Base-by-base conservation (phyloP, 2,329 filamentous ascomycete genomes). In the Exophiala alcalophila region DNA sequence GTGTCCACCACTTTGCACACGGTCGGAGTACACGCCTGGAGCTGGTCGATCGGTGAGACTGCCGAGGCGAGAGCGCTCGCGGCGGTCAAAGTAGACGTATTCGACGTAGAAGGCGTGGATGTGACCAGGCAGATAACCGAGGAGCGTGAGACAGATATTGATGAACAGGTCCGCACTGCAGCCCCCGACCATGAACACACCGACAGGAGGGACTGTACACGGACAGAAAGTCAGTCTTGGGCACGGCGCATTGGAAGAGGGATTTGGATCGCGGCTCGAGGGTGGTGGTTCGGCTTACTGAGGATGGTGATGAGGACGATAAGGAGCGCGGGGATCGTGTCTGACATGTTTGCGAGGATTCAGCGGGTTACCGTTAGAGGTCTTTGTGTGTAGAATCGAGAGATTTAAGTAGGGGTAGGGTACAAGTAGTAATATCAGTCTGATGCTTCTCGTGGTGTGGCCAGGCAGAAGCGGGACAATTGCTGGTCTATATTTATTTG, bases 181-280 rank as follows among this genome's bases (percentile, higher is more conserved):
- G 61, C 89, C 89, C 56, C 84, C 81, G 81, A 95, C 88, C 59
- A 95, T 84, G 78, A 94, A 91, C 64, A 95, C 89, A 72, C 89
- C 89, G 47, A 95, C 71, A 63, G 89, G 89, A 42, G 89, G 89
- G 54, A 94, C 51, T 54, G 33, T 9, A 29, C 7, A 9, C 7
- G 4, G 20, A 26, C 10, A 35, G 16, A 30, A n/a, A n/a, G n/a
- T n/a, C n/a, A n/a, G n/a, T n/a, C n/a, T n/a, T n/a, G n/a, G n/a
- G n/a, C n/a, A n/a, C n/a, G 20, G 18, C 11, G 10, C 11, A 23
- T 39, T 32, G 47, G 47, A 28, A 28, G 9, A 23, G 18, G 11
- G n/a, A 19, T 20, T 18, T 14, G 14, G 26, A 12, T 18, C 15
- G 5, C 11, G 20, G 21, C 12, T 35, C 27, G 18, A 15, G 15